Base-by-base conservation (phyloP, 169 alveolate genomes). In the Theileria orientalis region DNA sequence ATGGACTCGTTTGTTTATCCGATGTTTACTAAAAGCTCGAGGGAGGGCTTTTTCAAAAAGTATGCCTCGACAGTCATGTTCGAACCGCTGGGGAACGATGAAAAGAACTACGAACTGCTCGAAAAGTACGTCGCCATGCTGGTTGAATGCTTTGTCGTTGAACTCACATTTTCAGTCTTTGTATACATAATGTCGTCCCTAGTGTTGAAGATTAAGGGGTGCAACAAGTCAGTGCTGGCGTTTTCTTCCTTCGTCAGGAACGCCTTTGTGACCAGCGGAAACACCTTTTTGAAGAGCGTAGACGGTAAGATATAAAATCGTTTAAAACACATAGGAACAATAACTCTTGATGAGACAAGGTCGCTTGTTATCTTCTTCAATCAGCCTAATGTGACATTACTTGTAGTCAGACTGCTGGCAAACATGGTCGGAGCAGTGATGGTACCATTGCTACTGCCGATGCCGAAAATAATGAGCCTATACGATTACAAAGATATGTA, bases 91-190 rank as follows among this genome's bases (percentile, higher is more conserved):
- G 21, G 30, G 35, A 29, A 51, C 46, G 76, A 54, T 21, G 49
- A 37, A 13, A 1, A 23, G 32, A 16, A 70, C 46, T 70, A 25
- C 27, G 47, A 33, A 14, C 35, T 70, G 77, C 25, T 61, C n/a
- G 74, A 70, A 27, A 27, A 54, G 37, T 54, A 61, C 49, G 46
- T 44, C 21, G 76, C 70, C 14, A 3, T 62, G 30, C 62, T 71
- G 30, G 23, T 79, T 19, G 87, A 79, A 51, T 23, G 32, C 27
- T 79, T 79, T 46, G 51, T 41, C n/a, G 75, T 79, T 1, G 87
- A 79, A 75, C 69, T 79, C 63, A 29, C 57, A 37, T 69, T 59
- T 56, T 79, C 64, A 16, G 27, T 62, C 40, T 64, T 67, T 8
- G 33, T 72, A n/a, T 79, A 79, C 54, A 25, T 60, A 9, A 66